phyloP scores from a whole-genome alignment of 192 early-diverging fungal genomes.

The Mycoemilia scoparia region DNA sequence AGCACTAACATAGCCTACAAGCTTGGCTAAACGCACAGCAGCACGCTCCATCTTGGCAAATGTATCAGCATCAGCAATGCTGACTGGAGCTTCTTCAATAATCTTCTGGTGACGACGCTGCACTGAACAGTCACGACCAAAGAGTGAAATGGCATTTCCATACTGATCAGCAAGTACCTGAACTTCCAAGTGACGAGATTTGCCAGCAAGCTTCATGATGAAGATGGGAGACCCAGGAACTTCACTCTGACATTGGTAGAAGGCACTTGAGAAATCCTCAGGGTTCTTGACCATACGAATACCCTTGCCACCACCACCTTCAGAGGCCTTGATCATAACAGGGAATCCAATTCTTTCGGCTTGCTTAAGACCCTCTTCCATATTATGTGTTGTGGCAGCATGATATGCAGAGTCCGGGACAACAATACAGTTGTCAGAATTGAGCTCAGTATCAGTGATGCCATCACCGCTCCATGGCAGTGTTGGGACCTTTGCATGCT shows the following conservation, averaged over 20 bases:
- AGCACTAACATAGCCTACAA: conserved; percentile 88
- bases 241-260: conserved; percentile 80
- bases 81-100: conserved; percentile 94
- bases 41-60: conserved; percentile 88
- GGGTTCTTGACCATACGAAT: conserved; percentile 81
- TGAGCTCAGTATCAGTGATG: conserved; percentile 47
- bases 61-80: conserved; percentile 54
- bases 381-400: conserved; percentile 65
- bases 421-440: conserved; percentile 52
- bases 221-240: conserved; percentile 96
- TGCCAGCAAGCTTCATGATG: conserved; percentile 92
- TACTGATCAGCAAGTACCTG: conserved; percentile 92
- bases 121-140: conserved; percentile 95
- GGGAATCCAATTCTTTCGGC: conserved; percentile 88
- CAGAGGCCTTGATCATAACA: conserved; percentile 97
- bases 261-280: conserved; percentile 52
- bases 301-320: conserved; percentile 98
- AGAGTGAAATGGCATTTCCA: conserved; percentile 95
- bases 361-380: conserved; percentile 66
- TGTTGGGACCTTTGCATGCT: conserved; percentile 89
- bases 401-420: conserved; percentile 71
- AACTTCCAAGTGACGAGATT: conserved; percentile 91
- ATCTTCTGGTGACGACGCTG: conserved; percentile 99
- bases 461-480: conserved; percentile 90
- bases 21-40: conserved; percentile 82